Evolutionary conservation across 768 basidiomycete species (phyloP).

Genomic region (Albatrellus ellisii): DNA sequence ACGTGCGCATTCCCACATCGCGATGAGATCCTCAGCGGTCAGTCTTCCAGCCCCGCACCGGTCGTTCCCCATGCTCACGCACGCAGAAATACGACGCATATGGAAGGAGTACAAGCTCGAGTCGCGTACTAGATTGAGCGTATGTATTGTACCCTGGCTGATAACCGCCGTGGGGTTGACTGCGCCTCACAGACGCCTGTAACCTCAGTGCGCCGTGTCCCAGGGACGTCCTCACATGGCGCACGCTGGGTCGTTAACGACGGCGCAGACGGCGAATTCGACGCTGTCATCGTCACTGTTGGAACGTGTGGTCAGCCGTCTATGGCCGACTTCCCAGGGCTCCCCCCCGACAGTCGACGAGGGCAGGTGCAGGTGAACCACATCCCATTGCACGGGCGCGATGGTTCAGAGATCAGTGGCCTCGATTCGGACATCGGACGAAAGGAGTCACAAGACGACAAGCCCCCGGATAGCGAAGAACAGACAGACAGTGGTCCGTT

Average conservation of each 20-base stretch:
- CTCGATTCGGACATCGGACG: neutral
- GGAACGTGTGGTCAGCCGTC: constrained; percentile 37
- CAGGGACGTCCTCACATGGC: constrained; percentile 2
- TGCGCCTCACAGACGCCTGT: neutral
- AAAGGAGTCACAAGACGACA: neutral
- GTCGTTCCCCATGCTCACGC: neutral
- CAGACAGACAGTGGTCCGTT: constrained; percentile 19
- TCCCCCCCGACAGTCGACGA: constrained; percentile 21
- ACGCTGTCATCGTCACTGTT: constrained; percentile 35
- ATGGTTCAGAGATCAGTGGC: neutral
- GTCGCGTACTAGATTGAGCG: constrained; percentile 29
- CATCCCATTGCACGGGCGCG: neutral
- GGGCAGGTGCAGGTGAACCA: neutral
- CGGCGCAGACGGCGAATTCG: constrained; percentile 32
- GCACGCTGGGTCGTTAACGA: constrained; percentile 36
- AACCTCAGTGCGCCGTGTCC: neutral
- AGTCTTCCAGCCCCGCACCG: neutral
- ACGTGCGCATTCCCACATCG: constrained; percentile 28
- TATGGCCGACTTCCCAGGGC: constrained; percentile 30
- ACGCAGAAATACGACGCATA: constrained; percentile 25
- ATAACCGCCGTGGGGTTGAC: constrained; percentile 15
- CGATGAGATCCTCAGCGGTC: constrained; percentile 37
- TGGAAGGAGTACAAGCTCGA: constrained; percentile 40
- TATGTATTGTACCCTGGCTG: constrained; percentile 26
- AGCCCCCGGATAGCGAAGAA: constrained; percentile 7